Evolutionary conservation across 2,329 filamentous ascomycete genomes (phyloP).

Genomic region (Sarocladiaceae sp.): DNA sequence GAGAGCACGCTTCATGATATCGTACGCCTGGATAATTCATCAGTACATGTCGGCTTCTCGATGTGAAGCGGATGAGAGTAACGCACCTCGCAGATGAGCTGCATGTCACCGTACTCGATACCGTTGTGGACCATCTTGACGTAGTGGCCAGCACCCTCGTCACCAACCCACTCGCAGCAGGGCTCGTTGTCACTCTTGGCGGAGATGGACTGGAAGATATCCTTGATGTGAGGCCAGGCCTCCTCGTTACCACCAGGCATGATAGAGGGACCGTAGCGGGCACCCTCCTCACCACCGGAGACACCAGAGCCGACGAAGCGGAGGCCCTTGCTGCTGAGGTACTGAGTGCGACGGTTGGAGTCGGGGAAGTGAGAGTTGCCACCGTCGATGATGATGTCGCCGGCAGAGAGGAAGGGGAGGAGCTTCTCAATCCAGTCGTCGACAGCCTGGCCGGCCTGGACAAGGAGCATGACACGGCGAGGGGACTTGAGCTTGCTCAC

Average conservation of each 20-base stretch:
- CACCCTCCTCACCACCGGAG: constrained; percentile 98
- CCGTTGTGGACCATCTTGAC: constrained; percentile 99
- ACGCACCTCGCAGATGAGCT: constrained; percentile 94
- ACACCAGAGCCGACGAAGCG: constrained; percentile 96
- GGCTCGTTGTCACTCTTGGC: constrained; percentile 96
- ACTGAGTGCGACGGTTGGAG: constrained; percentile 93
- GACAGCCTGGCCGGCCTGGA: constrained; percentile 96
- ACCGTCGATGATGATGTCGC: constrained; percentile 98
- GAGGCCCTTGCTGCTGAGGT: constrained; percentile 81
- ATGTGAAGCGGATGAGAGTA: background rate
- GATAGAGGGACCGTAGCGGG: constrained; percentile 91
- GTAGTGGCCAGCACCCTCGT: constrained; percentile 99
- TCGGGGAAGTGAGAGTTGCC: constrained; percentile 98
- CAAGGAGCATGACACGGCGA: constrained; percentile 95
- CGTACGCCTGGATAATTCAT: constrained; percentile 69
- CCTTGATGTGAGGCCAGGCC: constrained; percentile 97
- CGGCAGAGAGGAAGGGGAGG: constrained; percentile 72
- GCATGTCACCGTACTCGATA: constrained; percentile 99
- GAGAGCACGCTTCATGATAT: constrained; percentile 98
- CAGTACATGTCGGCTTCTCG: constrained; percentile 11
- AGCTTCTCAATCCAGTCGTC: constrained; percentile 98
- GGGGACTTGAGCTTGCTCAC: constrained; percentile 94
- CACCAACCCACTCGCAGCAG: constrained; percentile 99
- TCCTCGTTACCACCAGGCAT: constrained; percentile 99
- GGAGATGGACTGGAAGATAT: constrained; percentile 95